phyloP scores from a whole-genome alignment of 345 rosid genomes.

The Erysimum cheiranthoides region DNA sequence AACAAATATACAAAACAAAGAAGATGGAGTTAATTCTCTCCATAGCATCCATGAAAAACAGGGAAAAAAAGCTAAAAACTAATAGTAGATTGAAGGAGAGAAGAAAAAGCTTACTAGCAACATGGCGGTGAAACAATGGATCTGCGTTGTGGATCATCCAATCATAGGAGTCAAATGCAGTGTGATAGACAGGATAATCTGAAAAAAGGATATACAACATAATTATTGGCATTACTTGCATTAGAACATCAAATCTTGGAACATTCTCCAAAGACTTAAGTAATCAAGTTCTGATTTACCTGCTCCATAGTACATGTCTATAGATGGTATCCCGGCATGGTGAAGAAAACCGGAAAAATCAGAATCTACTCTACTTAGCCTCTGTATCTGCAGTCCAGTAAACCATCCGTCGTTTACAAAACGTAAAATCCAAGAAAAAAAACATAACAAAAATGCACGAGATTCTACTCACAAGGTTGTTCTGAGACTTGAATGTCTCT shows the following conservation, averaged over 20 bases:
- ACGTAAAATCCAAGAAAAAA: too few relatives aligned
- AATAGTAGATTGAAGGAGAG: background rate
- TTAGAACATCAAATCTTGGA: background rate
- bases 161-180: conserved; percentile 83
- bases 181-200: conserved; percentile 97
- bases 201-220: conserved; percentile 26
- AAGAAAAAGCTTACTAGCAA: conserved; percentile 63
- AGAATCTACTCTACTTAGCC: conserved; percentile 85
- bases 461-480: conserved; percentile 46
- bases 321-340: conserved; percentile 86
- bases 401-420: too few relatives aligned
- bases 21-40: background rate
- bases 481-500: conserved; percentile 63
- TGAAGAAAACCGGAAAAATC: conserved; percentile 97
- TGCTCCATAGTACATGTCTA: conserved; percentile 89
- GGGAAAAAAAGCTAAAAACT: background rate
- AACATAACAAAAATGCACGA: too few relatives aligned
- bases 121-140: conserved; percentile 85
- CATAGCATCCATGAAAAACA: conserved; percentile 8
- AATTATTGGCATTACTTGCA: conserved; percentile 16
- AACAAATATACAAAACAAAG: conserved; percentile 37
- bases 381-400: conserved; percentile 65
- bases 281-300: conserved; percentile 51
- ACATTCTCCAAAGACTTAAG: background rate
- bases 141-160: conserved; percentile 81